These are phyloP conservation scores for Conringia planisiliqua DNA, from an alignment of 345 rosid species.

Conservation along the genomic window DNA sequence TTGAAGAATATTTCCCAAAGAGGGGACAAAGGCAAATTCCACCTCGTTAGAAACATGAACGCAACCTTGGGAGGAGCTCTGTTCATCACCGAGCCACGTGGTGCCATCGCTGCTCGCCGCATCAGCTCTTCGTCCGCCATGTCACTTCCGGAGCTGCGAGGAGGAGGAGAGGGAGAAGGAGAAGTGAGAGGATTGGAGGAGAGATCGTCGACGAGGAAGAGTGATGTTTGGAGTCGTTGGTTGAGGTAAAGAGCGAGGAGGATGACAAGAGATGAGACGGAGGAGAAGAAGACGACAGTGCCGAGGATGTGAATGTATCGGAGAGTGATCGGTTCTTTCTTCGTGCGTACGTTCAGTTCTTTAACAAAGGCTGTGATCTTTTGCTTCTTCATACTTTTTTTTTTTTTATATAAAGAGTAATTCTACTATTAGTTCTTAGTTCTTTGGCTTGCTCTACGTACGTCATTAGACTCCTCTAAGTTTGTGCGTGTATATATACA, in stretches of 20 bases:
- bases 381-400: conserved; percentile 10
- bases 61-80: conserved; percentile 51
- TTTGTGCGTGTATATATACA: neutral
- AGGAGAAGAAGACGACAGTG: conserved; percentile 27
- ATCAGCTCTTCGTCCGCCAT: conserved; percentile 34
- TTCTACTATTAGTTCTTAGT: neutral
- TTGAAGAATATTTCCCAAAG: conserved; percentile 67
- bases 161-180: conserved; percentile 7
- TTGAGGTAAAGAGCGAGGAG: conserved; percentile 30
- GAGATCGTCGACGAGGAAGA: conserved; percentile 14
- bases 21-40: conserved; percentile 57
- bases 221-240: conserved; percentile 25
- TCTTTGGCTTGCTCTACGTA: neutral
- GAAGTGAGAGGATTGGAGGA: conserved; percentile 14
- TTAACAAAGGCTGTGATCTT: conserved; percentile 17
- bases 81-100: neutral
- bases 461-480: neutral
- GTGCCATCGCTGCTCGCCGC: conserved; percentile 25
- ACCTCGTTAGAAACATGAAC: conserved; percentile 63
- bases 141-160: neutral
- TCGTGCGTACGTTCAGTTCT: conserved; percentile 19
- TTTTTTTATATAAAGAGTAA: neutral
- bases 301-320: conserved; percentile 28
- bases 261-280: conserved; percentile 26
- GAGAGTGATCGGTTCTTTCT: conserved; percentile 12